These are phyloP conservation scores for Metschnikowia proteae DNA, from an alignment of 805 yeast genomes.

Conservation along the genomic window DNA sequence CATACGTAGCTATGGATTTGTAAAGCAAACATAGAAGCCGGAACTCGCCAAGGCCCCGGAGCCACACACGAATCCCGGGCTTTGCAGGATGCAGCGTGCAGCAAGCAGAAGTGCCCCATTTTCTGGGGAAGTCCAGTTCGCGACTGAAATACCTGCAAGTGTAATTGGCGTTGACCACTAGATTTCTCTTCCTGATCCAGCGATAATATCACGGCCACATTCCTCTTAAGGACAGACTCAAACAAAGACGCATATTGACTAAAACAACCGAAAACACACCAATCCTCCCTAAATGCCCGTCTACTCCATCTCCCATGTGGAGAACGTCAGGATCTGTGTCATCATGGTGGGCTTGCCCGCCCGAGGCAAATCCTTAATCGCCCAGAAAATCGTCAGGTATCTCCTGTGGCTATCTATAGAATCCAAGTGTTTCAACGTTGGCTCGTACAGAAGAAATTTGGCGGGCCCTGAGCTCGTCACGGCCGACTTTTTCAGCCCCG, in stretches of 20 bases:
- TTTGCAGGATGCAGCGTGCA: neutral
- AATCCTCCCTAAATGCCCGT: conserved; percentile 46
- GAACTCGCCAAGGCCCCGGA: no score
- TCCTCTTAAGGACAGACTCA: neutral
- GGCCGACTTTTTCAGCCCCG: conserved; percentile 75
- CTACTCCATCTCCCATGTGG: conserved; percentile 55
- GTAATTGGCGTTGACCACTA: neutral
- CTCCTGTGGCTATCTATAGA: conserved; percentile 87
- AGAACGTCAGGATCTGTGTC: conserved; percentile 75
- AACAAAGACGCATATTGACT: neutral
- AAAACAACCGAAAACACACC: neutral
- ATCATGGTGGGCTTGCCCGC: conserved; percentile 88
- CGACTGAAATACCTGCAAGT: conserved; percentile 2
- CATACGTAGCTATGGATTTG: neutral
- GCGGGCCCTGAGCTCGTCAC: conserved; percentile 47
- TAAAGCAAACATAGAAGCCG: neutral
- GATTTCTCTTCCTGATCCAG: neutral
- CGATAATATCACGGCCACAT: neutral
- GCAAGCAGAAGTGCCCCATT: neutral
- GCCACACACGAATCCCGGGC: no score
- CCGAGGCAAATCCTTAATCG: conserved; percentile 90
- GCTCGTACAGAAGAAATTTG: conserved; percentile 68
- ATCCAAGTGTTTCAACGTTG: conserved; percentile 87
- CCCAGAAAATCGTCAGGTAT: conserved; percentile 90
- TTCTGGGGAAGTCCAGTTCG: conserved; percentile 6